Base-by-base conservation (phyloP, 495 filamentous ascomycete species). In the Daldinia decipiens region DNA sequence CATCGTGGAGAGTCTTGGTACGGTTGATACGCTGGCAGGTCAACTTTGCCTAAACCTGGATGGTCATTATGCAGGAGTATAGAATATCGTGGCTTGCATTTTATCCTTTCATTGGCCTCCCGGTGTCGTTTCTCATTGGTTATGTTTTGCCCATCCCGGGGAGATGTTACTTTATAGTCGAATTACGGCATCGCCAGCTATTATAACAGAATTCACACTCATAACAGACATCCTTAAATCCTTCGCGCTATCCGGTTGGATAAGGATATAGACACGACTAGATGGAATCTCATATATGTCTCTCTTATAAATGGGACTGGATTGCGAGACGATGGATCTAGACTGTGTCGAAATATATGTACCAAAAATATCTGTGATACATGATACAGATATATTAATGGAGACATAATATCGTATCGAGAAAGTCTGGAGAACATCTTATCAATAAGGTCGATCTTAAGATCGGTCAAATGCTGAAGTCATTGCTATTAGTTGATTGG, bases 361-460 rank as follows among this genome's bases (percentile, higher is more conserved):
- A 27, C 43, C 43, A 47, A 47, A 47, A 47, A 47, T 47, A 47
- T 24, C 19, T 47, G 43, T 47, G 19, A 67, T 32, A 9, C n/a
- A n/a, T n/a, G n/a, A n/a, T n/a, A n/a, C n/a, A n/a, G n/a, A n/a
- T 32, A 32, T 58, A 53, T 52, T 31, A 54, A 71, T 71, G 62
- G 32, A 67, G 58, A 58, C 64, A 59, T 24, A 13, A 38, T 59
- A 63, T 59, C 39, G 45, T 67, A 55, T 47, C 52, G 11, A 24
- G 9, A 31, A 62, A 62, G 39, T 24, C 54, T 38, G 6, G 54
- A 13, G 56, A 13, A 34, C n/a, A 69, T 63, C 51, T 71, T 61
- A 62, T 57, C 43, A 61, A 57, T 27, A 70, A 50, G 45, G 68
- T 55, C 59, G 68, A 71, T 71, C 62, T 71, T 62, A 62, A 71